Percentiles rank a stretch among this genome's conserved stretches.
Conservation (phyloP, 139 green algal species). For the Chlamydomonas sphaeroides region DNA sequence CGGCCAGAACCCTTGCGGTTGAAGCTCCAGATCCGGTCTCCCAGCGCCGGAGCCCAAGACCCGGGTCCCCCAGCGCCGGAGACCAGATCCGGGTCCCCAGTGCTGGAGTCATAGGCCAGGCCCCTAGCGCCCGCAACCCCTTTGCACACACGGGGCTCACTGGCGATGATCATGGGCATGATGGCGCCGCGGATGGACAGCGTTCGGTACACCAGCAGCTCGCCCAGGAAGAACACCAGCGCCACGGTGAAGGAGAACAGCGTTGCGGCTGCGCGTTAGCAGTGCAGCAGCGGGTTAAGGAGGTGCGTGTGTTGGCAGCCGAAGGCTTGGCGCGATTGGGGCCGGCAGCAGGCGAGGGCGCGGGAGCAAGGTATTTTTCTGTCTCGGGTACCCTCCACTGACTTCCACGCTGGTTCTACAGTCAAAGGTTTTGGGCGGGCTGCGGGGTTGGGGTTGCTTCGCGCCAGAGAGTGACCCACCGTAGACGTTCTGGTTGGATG, state of each 20-base stretch:
- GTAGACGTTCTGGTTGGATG: slow-evolving; percentile 77
- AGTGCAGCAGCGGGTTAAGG: neutral
- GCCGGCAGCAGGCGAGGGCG: too few species aligned
- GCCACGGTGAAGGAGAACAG: slow-evolving; percentile 84
- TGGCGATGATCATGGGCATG: slow-evolving; percentile 77
- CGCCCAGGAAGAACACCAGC: slow-evolving; percentile 76
- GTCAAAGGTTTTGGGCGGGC: too few species aligned
- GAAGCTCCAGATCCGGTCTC: too few species aligned
- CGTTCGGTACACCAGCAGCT: slow-evolving; percentile 82
- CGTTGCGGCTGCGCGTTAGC: slow-evolving; percentile 67
- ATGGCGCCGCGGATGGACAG: slow-evolving; percentile 67
- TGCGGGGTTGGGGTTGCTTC: too few species aligned
- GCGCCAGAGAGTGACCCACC: too few species aligned
- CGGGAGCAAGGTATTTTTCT: too few species aligned
- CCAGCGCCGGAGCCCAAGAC: too few species aligned
- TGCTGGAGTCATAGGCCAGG: neutral
- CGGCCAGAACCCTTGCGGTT: too few species aligned
- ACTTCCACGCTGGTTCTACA: too few species aligned
- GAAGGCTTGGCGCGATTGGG: neutral
- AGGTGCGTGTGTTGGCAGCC: neutral
- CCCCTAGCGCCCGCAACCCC: neutral
- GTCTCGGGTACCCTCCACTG: too few species aligned
- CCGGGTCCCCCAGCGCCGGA: too few species aligned
- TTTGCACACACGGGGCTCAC: slow-evolving; percentile 46
- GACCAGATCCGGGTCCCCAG: too few species aligned